These are phyloP conservation scores for Gossypium davidsonii DNA, from an alignment of 441 rosid genomes.

Conservation along the genomic window DNA sequence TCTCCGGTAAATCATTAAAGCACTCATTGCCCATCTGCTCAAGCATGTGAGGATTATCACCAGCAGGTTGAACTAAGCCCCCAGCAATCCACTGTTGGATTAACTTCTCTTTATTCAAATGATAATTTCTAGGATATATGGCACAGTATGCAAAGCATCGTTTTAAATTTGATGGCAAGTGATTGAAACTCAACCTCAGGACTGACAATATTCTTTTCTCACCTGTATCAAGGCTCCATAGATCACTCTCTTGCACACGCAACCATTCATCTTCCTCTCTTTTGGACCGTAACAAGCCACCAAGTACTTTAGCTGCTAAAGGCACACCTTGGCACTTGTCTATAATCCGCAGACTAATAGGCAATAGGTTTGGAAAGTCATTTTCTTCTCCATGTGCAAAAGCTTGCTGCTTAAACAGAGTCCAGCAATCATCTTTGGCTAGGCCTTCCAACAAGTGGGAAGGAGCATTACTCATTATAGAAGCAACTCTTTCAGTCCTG, in stretches of 20 bases:
- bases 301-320: conserved; percentile 25
- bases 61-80: conserved; percentile 17
- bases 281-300: conserved; percentile 22
- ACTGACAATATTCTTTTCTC: conserved; percentile 10
- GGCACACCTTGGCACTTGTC: conserved; percentile 28
- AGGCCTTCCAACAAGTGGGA: conserved; percentile 6
- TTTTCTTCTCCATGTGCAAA: conserved; percentile 13
- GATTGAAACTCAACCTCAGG: conserved; percentile 20
- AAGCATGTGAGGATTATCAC: not conserved
- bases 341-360: conserved; percentile 16
- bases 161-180: conserved; percentile 28
- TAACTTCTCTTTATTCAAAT: conserved; percentile 21
- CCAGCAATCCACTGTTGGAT: conserved; percentile 26
- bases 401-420: conserved; percentile 19
- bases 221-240: conserved; percentile 21
- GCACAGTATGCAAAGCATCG: conserved; percentile 24
- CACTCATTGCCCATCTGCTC: conserved; percentile 12
- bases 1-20: conserved; percentile 12
- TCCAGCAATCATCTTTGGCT: conserved; percentile 21
- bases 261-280: conserved; percentile 20
- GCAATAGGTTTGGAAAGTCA: not conserved
- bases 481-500: conserved; percentile 9
- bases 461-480: not conserved
- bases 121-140: conserved; percentile 24
- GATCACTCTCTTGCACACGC: conserved; percentile 17